Base-by-base conservation (phyloP, 768 basidiomycete genomes). In the Asterophora lycoperdoides region DNA sequence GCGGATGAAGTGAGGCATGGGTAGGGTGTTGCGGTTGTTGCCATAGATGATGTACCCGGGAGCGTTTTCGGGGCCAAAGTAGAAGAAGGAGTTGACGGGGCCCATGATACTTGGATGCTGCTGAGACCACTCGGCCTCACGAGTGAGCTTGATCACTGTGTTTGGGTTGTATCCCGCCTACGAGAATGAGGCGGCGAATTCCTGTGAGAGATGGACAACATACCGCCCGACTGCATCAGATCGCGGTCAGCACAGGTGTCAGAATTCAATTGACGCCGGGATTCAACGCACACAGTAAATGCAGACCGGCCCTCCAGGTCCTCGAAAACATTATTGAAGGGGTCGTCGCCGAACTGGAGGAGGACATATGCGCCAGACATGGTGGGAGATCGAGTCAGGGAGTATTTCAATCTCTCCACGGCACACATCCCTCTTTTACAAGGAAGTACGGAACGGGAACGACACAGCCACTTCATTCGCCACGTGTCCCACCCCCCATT, bases 61-160 rank as follows among this genome's bases (percentile, higher is more conserved):
- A 2, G 72, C 56, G 46, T 71, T 75, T 35, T 71, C 70, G 5
- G 88, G 86, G 1, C 88, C 88, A 50, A 90, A 80, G 59, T 87
- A 89, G 52, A 89, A 77, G 61, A 76, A 87, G 5, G 88, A 80
- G 34, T 78, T 84, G 51, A 75, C 78, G n/a, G 88, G 88, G n/a
- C 88, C 88, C 81, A 88, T 83, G 54, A 89, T 81, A 40, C 70
- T 74, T 18, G 80, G 78, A 59, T 87, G 81, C 47, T 80, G 81
- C 56, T 80, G 75, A 18, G 79, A 71, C 87, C 88, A 89, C 17
- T 68, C 71, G 0, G 72, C 63, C 58, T 89, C 84, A 14, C 88
- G 79, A 34, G 75, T 73, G 46, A 89, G 67, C 53, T 80, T 76
- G 51, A 87, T 72, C 51, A 89, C 73, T 20, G 76, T 65, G 64